Evolutionary conservation across 2,329 filamentous ascomycete species (phyloP).

Genomic region (Claviceps digitariae): DNA sequence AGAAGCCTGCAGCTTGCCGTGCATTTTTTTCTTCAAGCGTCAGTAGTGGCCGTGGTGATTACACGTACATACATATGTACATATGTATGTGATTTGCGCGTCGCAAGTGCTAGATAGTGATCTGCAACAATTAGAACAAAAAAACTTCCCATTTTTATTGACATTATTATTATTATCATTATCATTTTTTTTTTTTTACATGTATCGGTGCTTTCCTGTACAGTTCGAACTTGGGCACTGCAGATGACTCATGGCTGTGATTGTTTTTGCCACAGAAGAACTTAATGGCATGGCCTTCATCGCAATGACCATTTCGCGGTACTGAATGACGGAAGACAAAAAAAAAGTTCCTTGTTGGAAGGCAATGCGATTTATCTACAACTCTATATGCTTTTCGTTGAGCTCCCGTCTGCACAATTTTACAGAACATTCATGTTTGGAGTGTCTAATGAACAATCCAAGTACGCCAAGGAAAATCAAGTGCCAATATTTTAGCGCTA

Average conservation of each 20-base stretch:
- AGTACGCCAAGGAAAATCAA: neutral
- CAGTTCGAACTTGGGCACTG: neutral
- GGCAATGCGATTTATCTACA: neutral
- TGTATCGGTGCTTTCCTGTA: no score
- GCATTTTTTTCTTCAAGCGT: neutral
- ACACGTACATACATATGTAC: no score
- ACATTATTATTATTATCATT: no score
- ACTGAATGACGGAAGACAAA: neutral
- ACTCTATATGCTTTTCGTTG: neutral
- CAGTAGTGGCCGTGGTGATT: no score
- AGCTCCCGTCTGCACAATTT: neutral
- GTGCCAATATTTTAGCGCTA: neutral
- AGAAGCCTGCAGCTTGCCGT: neutral
- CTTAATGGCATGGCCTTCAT: no score
- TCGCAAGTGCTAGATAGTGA: no score
- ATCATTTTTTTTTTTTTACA: no score
- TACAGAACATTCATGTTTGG: neutral
- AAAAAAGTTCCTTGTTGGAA: neutral
- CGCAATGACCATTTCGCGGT: neutral
- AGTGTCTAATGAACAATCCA: neutral
- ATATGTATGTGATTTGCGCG: no score
- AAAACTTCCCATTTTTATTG: no score
- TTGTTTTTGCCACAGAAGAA: neutral
- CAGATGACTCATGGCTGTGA: neutral
- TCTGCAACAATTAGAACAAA: no score